phyloP scores from a whole-genome alignment of 2,329 filamentous ascomycete species.

The Colletotrichum somersetense region DNA sequence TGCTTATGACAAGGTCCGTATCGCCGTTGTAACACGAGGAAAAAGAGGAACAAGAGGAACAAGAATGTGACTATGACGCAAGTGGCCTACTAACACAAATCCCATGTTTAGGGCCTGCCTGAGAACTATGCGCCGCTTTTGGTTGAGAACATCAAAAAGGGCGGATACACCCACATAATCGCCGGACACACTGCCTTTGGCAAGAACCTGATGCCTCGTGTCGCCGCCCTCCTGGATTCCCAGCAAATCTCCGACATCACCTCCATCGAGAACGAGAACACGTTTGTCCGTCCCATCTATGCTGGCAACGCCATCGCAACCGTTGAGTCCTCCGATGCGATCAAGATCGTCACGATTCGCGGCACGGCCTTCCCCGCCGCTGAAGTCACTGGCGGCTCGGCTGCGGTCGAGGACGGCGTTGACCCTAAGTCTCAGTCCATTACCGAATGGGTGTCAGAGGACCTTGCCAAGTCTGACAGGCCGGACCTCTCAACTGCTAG shows the following conservation, averaged over 20 bases:
- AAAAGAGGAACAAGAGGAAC: not conserved
- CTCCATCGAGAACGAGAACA: slow-evolving; percentile 87
- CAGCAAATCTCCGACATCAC: slow-evolving; percentile 97
- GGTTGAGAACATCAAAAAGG: slow-evolving; percentile 96
- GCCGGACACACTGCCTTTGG: slow-evolving; percentile 95
- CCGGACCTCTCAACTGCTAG: slow-evolving; percentile 92
- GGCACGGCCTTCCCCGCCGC: slow-evolving; percentile 90
- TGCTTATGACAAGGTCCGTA: slow-evolving; percentile 88
- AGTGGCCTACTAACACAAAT: not conserved
- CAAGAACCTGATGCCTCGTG: slow-evolving; percentile 92
- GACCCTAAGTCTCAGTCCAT: slow-evolving; percentile 82
- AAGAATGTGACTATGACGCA: not conserved
- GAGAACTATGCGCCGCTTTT: slow-evolving; percentile 96
- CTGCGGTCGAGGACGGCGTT: slow-evolving; percentile 81
- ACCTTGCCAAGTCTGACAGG: slow-evolving; percentile 92
- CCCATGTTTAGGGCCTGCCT: slow-evolving; percentile 76
- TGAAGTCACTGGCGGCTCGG: slow-evolving; percentile 78
- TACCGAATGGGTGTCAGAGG: slow-evolving; percentile 93
- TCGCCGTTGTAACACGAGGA: not conserved
- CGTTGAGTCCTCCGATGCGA: slow-evolving; percentile 86
- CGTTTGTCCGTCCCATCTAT: slow-evolving; percentile 96
- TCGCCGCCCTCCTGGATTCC: slow-evolving; percentile 90
- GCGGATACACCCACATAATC: slow-evolving; percentile 91
- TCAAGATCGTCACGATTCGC: slow-evolving; percentile 93
- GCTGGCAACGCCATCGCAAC: slow-evolving; percentile 97